These are phyloP conservation scores for Fermentozyma sake DNA, from an alignment of 1,139 yeast species.

Conservation along the genomic window DNA sequence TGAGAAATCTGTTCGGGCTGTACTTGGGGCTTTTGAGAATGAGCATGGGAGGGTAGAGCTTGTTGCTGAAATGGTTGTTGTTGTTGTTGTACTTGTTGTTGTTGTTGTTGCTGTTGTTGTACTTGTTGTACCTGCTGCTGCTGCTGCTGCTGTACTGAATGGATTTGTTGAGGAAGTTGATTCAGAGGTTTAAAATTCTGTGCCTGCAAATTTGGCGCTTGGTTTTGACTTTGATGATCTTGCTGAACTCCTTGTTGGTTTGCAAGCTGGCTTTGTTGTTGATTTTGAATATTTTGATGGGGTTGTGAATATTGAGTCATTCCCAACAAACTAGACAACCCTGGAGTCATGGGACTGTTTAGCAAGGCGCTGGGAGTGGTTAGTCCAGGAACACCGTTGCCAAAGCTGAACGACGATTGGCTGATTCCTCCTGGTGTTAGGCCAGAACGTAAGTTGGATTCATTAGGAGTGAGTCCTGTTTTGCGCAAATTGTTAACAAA, in stretches of 20 bases:
- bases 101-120: slow-evolving; percentile 2
- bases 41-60: no score
- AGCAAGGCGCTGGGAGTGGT: slow-evolving; percentile 43
- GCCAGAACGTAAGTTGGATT: slow-evolving; percentile 61
- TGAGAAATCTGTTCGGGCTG: no score
- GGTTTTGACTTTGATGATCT: no score
- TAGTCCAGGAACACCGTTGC: slow-evolving; percentile 33
- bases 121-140: slow-evolving; percentile 2
- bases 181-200: no score
- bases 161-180: no score
- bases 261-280: slow-evolving; percentile 1
- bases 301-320: slow-evolving; percentile 10
- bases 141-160: neutral
- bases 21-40: no score
- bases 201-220: no score
- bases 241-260: no score
- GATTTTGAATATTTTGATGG: slow-evolving; percentile 1
- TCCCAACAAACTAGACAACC: slow-evolving; percentile 21
- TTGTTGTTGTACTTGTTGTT: slow-evolving; percentile 1
- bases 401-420: slow-evolving; percentile 10
- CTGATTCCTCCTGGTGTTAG: slow-evolving; percentile 45
- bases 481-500: slow-evolving; percentile 35
- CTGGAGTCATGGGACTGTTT: slow-evolving; percentile 45
- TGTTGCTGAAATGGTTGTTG: no score
- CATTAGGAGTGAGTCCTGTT: slow-evolving; percentile 68